Evolutionary conservation across 345 rosid species (phyloP).

Genomic region (Orychophragmus violaceus): DNA sequence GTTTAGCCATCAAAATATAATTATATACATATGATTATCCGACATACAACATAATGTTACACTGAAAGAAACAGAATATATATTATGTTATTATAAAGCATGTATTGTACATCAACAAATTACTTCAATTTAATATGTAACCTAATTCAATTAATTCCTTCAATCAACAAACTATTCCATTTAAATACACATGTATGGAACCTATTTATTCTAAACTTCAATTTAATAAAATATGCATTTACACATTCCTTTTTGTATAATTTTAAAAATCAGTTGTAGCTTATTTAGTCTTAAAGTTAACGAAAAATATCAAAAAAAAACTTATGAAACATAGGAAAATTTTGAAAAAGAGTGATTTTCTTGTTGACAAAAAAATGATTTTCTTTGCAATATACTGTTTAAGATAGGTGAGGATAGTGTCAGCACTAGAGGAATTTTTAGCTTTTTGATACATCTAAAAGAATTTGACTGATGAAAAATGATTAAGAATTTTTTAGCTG

Average conservation of each 20-base stretch:
- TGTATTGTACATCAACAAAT: neutral
- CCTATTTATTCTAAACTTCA: neutral
- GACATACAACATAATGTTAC: neutral
- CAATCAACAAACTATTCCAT: neutral
- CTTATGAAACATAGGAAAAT: neutral
- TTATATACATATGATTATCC: neutral
- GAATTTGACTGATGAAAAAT: too few species aligned
- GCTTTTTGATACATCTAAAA: too few species aligned
- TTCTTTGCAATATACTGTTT: too few species aligned
- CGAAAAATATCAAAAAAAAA: neutral
- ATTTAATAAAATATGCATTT: neutral
- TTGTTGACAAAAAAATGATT: too few species aligned
- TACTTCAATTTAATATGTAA: too few species aligned
- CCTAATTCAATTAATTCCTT: too few species aligned
- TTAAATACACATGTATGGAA: neutral
- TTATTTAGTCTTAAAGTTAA: neutral
- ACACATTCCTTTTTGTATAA: neutral
- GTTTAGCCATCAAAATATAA: too few species aligned
- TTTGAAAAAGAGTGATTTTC: neutral
- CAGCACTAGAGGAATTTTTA: too few species aligned
- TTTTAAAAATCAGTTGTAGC: neutral
- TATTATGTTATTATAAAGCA: neutral
- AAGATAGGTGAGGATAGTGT: too few species aligned
- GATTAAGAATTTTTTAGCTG: too few species aligned
- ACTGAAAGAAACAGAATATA: neutral